phyloP scores from a whole-genome alignment of 1,284 basidiomycete species.

The Apiotrichum gamsii region DNA sequence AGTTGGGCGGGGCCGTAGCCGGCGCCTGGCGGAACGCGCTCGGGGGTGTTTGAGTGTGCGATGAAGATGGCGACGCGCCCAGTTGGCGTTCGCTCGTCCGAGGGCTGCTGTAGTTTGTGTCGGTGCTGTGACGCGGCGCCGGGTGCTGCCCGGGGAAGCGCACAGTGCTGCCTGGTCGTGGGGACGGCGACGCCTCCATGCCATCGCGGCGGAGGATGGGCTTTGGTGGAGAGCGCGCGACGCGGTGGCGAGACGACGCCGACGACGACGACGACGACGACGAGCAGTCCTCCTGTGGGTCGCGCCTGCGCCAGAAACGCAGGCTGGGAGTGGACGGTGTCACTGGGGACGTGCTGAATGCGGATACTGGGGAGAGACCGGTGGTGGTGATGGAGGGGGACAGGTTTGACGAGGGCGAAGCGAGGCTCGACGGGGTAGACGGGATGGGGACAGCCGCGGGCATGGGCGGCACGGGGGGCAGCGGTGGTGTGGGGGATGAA shows the following conservation, averaged over 20 bases:
- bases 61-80: too few species aligned
- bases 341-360: background rate
- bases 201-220: background rate
- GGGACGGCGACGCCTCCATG: too few species aligned
- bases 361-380: background rate
- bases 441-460: background rate
- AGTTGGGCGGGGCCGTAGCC: too few species aligned
- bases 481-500: background rate
- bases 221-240: background rate
- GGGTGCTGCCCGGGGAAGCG: too few species aligned
- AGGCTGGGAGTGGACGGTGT: background rate
- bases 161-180: too few species aligned
- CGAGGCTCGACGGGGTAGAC: background rate
- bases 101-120: too few species aligned
- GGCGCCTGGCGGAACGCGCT: too few species aligned
- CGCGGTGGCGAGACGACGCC: background rate
- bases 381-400: background rate
- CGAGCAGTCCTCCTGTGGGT: too few species aligned
- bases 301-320: slow-evolving; percentile 1
- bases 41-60: too few species aligned
- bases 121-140: too few species aligned
- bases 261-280: background rate
- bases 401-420: background rate
- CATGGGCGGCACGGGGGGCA: background rate
- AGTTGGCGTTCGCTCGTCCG: too few species aligned